These are phyloP conservation scores for Tricholoma saponaceum DNA, from an alignment of 768 basidiomycete species.

Conservation along the genomic window DNA sequence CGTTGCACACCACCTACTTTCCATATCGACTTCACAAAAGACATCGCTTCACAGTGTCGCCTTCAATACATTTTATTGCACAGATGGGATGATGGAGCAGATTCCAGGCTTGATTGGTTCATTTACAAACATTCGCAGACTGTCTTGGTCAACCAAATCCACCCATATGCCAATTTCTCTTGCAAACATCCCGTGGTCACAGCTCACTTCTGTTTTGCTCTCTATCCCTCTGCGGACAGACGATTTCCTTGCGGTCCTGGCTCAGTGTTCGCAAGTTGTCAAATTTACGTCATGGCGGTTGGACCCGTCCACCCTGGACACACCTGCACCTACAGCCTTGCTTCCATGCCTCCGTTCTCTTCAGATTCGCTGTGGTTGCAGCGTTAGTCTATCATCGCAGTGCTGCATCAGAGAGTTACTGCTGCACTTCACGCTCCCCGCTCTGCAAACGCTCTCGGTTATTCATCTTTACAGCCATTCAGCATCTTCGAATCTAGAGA, in stretches of 20 bases:
- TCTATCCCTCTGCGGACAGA: not conserved
- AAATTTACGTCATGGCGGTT: not conserved
- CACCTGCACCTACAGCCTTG: too few species aligned
- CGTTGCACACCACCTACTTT: not conserved
- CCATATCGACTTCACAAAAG: not conserved
- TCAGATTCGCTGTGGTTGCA: not conserved
- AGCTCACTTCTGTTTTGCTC: not conserved
- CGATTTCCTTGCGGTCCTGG: not conserved
- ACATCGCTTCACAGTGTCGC: not conserved
- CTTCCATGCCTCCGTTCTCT: not conserved
- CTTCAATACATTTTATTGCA: too few species aligned
- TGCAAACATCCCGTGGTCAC: not conserved
- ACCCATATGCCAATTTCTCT: too few species aligned
- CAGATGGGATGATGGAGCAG: not conserved
- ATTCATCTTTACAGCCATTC: not conserved
- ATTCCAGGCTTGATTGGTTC: not conserved
- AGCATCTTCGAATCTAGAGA: not conserved
- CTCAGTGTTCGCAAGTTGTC: not conserved
- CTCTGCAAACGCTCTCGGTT: not conserved
- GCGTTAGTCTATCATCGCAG: too few species aligned
- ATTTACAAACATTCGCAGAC: not conserved
- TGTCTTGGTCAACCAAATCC: not conserved
- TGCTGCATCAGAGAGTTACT: not conserved
- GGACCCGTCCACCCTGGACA: not conserved
- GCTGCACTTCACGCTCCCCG: not conserved